Evolutionary conservation across 1,139 yeast species (phyloP), one percentile per base, ranked within the genome.

Genomic region (Debaryomyces nepalensis): DNA sequence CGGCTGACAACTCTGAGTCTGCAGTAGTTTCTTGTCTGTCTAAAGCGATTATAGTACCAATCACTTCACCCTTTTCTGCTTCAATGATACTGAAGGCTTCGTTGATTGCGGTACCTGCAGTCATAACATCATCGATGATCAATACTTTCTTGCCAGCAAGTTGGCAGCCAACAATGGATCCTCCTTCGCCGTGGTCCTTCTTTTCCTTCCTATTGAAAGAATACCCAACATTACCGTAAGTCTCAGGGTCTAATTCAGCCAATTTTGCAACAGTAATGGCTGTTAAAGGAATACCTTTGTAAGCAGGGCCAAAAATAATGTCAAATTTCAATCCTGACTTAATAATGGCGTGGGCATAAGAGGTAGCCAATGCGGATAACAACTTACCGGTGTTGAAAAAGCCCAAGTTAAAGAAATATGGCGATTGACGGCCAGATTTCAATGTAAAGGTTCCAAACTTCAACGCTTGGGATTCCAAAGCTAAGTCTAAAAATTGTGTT

Each of bases 111-210:
- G 98, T 93, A 30, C 99, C 99, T 2, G 99, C 98, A 46, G 98
- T 93, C 82, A 93, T 91, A 39, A 93, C 98, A 58, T 93, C 99
- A 65, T 93, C 99, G 51, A 93, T 89, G 56, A 93, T 86, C 57
- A 93, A 73, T 24, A 90, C 80, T 48, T 75, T 77, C 64, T 90
- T 86, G 43, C 79, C 87, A 47, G 77, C 75, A 55, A 93, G 76
- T 3, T 80, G 66, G 34, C 88, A 81, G 24, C 99, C 99, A 30
- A 93, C 99, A 57, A 93, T 87, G 46, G 80, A 79, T 12, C 99
- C 99, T 49, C 99, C 99, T 71, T 93, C 99, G 42, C 99, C 99
- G 63, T 93, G 99, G 58, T 91, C 97, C 69, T 93, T 93, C 76
- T 87, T 88, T 67, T 93, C 99, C 70, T 87, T 86, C 70, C 95